These are phyloP conservation scores for Paramyrothecium sp. DNA, from an alignment of 2,329 filamentous ascomycete species.

Conservation along the genomic window DNA sequence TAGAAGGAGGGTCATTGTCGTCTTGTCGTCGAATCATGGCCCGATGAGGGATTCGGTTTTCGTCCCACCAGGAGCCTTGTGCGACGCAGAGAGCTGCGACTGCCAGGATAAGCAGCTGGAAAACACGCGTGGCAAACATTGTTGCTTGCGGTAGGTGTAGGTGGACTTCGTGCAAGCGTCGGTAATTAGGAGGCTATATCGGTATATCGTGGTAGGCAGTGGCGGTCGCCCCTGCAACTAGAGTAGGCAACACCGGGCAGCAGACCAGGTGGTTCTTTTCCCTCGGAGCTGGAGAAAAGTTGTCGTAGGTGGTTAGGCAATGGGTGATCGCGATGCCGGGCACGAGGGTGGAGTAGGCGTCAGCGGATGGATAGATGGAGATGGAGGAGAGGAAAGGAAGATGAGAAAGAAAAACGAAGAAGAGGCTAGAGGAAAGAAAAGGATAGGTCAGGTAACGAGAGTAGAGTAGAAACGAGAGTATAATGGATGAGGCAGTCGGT, in stretches of 20 bases:
- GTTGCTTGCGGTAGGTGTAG: conserved; percentile 3
- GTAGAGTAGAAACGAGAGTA: background rate
- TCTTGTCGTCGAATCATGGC: conserved; percentile 15
- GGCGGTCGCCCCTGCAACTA: too few species aligned
- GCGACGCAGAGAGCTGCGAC: conserved; percentile 45
- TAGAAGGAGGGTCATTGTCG: conserved; percentile 4
- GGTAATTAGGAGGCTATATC: too few species aligned
- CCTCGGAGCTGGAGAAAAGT: background rate
- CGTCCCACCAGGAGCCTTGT: conserved; percentile 34
- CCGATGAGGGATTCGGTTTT: background rate
- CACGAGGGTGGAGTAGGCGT: background rate
- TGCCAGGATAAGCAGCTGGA: conserved; percentile 48
- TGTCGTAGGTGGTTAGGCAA: background rate
- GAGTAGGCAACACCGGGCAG: too few species aligned
- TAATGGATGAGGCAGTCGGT: background rate
- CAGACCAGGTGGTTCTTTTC: too few species aligned
- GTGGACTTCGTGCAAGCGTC: background rate
- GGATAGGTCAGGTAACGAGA: background rate
- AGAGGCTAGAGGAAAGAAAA: conserved; percentile 2
- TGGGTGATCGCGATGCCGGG: background rate
- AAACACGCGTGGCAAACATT: conserved; percentile 47
- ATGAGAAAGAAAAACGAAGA: conserved; percentile 5
- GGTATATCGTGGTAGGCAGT: too few species aligned
- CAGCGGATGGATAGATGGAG: background rate
- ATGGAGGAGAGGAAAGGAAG: background rate